Evolutionary conservation across 2,329 filamentous ascomycete species (phyloP), one percentile per base, ranked within the genome.

Genomic region (Zelopaecilomyces penicillatus): DNA sequence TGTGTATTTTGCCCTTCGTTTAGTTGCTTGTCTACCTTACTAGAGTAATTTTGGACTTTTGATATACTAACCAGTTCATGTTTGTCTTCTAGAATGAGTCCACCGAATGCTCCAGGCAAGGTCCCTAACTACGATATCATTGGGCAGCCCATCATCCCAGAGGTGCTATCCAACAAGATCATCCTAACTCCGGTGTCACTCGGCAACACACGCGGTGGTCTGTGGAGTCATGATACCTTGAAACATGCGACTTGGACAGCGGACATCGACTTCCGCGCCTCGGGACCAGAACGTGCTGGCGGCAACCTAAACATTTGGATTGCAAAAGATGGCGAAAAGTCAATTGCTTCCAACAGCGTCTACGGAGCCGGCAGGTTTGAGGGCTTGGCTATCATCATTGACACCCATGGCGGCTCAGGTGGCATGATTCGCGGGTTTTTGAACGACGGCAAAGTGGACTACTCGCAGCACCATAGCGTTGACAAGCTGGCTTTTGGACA

Each of bases 251-350:
- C 83, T 63, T 98, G 89, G 89, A 76, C 80, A 6, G 80, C 82
- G 41, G 87, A 95, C 58, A 74, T 97, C 54, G 83, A 93, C 59
- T 96, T 98, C 66, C 80, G 93, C 54, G 87, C 83, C 42, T 87
- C 80, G 49, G 93, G 93, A 6, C 83, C 85, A 51, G 93, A 97
- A 60, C 75, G 87, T 54, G 88, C 83, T 41, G 82, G 83, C 46
- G 93, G 93, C 40, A 96, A 94, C 66, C 71, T 98, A 54, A 91
- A 97, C 65, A 75, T 98, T 57, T 98, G 93, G 93, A 87, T 94
- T 59, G 82, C 79, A 42, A 82, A 80, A 55, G 76, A 86, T 48
- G 85, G 85, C 30, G 68, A 78, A 54, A 66, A 74, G 48, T 70
- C 73, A 30, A 71, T 95, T 44, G 83, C 81, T 44, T 76, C 82